A percentile compares a stretch with the other conserved stretches of the same genome.
These are phyloP conservation scores for Daldinia loculata DNA, from an alignment of 495 filamentous ascomycete species.

Conservation along the genomic window DNA sequence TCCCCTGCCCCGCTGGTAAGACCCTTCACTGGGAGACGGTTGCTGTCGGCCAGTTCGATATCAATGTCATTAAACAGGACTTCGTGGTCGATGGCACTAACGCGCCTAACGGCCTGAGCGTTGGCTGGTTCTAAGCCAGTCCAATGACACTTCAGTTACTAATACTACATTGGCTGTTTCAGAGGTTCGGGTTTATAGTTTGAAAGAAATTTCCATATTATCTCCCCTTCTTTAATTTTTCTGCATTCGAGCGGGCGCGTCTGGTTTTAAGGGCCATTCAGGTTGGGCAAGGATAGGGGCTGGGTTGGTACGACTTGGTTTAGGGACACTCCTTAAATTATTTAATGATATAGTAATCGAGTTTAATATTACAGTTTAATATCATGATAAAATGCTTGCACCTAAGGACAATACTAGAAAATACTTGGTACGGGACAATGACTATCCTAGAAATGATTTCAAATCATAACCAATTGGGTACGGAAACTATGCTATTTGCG, in stretches of 20 bases:
- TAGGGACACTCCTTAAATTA: neutral
- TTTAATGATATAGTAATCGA: neutral
- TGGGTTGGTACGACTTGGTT: neutral
- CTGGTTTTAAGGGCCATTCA: neutral
- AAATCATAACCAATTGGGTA: no score
- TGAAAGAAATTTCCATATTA: neutral
- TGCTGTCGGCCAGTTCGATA: slow-evolving; percentile 32
- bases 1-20: slow-evolving; percentile 37
- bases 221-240: neutral
- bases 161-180: neutral
- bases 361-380: neutral
- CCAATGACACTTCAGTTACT: neutral
- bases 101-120: slow-evolving; percentile 39
- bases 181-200: neutral
- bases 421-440: neutral
- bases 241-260: neutral
- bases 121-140: slow-evolving; percentile 30
- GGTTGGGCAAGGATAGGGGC: neutral
- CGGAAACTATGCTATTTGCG: no score
- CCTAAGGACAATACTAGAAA: neutral
- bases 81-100: slow-evolving; percentile 23
- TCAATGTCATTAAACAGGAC: slow-evolving; percentile 39
- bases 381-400: neutral
- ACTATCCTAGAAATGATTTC: no score
- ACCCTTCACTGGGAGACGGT: slow-evolving; percentile 40